Evolutionary conservation across 352 stramenopile genomes (phyloP), one percentile per base, ranked within the genome.

Genomic region (Pseudoperonospora humuli): DNA sequence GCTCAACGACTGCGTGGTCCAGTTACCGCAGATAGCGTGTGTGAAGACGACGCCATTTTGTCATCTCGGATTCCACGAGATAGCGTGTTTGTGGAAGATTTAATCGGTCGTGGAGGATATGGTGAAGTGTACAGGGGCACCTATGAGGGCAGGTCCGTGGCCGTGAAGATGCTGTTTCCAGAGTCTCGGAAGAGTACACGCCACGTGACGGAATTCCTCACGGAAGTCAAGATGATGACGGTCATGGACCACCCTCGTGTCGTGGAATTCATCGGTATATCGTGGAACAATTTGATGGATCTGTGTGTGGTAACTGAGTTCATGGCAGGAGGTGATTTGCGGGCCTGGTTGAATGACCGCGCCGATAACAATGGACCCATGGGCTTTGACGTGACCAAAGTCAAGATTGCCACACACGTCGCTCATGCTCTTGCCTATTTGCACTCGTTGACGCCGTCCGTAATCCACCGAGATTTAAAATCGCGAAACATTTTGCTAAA

Each of bases 251-350:
- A 77, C 39, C 37, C 50, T 0, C 53, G 61, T 14, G 61, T 85
- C 15, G 70, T 83, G 8, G 28, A 56, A n/a, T 85, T 77, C 26
- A 15, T 83, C 9, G 67, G 62, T n/a, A 67, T 83, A 9, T 64
- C 60, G 1, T 86, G 73, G 73, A 67, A 79, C 28, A 62, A 62
- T 18, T 52, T 82, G 9, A 56, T 62, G 23, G 73, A 86, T 13
- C 45, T 83, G n/a, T 69, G 65, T 31, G 66, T 80, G 3, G 49
- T 86, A 5, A 76, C 65, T 4, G 70, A 86, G 42, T 83, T 62
- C 54, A 79, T 86, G 68, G 58, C 60, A 24, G 73, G 73, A 26
- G 73, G 73, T 9, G 66, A 85, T 37, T 45, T 85, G 27, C 57
- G 67, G 11, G 51, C 52, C 7, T 62, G 75, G 47, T 51, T 85